Percentiles rank a stretch among this genome's conserved stretches.
phyloP scores from a whole-genome alignment of 2,329 filamentous ascomycete genomes.

The Cercospora zeae-maydis region DNA sequence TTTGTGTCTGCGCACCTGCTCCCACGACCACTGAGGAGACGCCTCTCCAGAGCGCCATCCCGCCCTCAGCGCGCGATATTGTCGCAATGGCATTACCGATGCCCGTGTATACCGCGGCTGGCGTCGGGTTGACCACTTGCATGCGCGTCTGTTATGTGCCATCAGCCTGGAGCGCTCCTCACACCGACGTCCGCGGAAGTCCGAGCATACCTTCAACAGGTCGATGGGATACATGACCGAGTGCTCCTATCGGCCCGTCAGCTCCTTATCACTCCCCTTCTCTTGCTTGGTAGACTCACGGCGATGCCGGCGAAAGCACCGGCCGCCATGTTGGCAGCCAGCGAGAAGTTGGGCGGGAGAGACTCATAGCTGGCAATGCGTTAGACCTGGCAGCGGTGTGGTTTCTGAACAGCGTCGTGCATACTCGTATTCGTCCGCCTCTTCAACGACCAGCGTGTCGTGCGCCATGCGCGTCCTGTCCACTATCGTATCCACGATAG shows the following conservation, averaged over 20 bases:
- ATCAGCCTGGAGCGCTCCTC: slow-evolving; percentile 7
- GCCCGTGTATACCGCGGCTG: slow-evolving; percentile 78
- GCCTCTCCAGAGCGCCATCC: slow-evolving; percentile 90
- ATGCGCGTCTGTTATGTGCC: slow-evolving; percentile 71
- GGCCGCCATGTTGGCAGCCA: slow-evolving; percentile 90
- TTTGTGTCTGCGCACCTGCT: slow-evolving; percentile 60
- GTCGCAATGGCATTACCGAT: slow-evolving; percentile 89
- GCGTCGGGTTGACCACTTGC: slow-evolving; percentile 86
- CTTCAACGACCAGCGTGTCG: slow-evolving; percentile 32
- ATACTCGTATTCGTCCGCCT: slow-evolving; percentile 39
- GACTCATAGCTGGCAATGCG: slow-evolving; percentile 70
- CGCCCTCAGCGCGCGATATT: slow-evolving; percentile 84
- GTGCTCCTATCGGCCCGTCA: slow-evolving; percentile 66
- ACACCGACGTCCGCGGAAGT: background rate
- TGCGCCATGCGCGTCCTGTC: slow-evolving; percentile 27
- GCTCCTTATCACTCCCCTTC: slow-evolving; percentile 5
- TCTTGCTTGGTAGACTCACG: slow-evolving; percentile 51
- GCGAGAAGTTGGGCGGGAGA: slow-evolving; percentile 88
- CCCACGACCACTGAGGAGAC: slow-evolving; percentile 95
- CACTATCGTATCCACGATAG: slow-evolving; percentile 21
- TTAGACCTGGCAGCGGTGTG: slow-evolving; percentile 8
- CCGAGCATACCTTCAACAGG: slow-evolving; percentile 76
- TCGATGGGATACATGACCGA: slow-evolving; percentile 99
- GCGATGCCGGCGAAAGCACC: slow-evolving; percentile 96
- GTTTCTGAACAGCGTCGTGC: slow-evolving; percentile 14